Conservation (phyloP, 768 basidiomycete species). For the Podaxis sp. region DNA sequence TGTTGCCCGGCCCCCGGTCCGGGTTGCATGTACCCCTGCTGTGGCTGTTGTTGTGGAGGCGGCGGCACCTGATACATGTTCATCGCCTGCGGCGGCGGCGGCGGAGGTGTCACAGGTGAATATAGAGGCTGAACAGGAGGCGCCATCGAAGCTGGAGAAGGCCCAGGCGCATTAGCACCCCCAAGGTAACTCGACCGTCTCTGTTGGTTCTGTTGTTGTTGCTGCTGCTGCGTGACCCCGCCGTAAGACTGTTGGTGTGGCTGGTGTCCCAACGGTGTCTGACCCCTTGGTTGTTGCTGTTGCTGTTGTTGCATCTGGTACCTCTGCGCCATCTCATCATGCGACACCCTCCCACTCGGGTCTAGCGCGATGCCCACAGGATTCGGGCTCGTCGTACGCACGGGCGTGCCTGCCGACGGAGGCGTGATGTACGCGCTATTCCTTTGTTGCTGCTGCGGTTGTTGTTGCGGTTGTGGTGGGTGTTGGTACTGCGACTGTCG, state of each 20-base stretch:
- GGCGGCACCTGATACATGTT: conserved; percentile 38
- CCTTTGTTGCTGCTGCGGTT: conserved; percentile 2
- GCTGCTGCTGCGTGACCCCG: conserved; percentile 22
- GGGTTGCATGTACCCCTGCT: conserved; percentile 24
- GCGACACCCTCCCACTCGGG: conserved; percentile 74
- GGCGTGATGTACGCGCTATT: conserved; percentile 19
- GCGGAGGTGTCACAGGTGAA: conserved; percentile 34
- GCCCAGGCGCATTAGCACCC: conserved; percentile 21
- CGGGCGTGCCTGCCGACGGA: conserved; percentile 35
- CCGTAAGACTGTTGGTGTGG: conserved; percentile 15
- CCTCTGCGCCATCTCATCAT: conserved; percentile 74
- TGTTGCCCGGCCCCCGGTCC: conserved; percentile 17
- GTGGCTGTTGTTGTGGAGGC: conserved; percentile 22
- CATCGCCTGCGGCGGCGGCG: conserved; percentile 23
- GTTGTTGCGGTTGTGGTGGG: neutral
- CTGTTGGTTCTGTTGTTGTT: conserved; percentile 30
- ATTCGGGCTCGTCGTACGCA: conserved; percentile 72
- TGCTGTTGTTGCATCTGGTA: conserved; percentile 47
- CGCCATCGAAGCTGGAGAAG: conserved; percentile 32
- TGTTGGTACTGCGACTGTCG: neutral
- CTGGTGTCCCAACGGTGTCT: conserved; percentile 22
- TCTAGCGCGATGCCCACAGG: conserved; percentile 83
- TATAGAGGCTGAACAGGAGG: conserved; percentile 26
- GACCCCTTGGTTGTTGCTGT: conserved; percentile 28
- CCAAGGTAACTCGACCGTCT: conserved; percentile 36